Conservation (phyloP, 1,284 basidiomycete species). For the Pholiota adiposa region DNA sequence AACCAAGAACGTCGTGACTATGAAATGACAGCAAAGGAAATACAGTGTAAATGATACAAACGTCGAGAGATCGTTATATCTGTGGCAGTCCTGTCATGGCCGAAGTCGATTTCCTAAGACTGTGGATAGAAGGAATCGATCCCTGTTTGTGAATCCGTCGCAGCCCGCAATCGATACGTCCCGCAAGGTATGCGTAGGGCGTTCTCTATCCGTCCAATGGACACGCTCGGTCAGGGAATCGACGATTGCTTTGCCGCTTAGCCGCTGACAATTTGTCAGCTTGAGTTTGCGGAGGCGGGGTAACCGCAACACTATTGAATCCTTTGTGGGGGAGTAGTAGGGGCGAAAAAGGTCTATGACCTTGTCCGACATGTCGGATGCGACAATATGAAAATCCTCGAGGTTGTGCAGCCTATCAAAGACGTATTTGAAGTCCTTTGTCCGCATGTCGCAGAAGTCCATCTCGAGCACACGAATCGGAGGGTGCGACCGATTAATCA, state of each 20-base stretch:
- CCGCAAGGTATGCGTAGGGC: constrained; percentile 37
- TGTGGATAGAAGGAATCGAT: constrained; percentile 43
- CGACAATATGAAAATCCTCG: constrained; percentile 70
- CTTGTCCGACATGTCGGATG: constrained; percentile 77
- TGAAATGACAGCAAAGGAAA: not conserved
- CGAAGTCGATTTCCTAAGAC: constrained; percentile 41
- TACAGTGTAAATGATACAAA: constrained; percentile 5
- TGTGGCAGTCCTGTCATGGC: constrained; percentile 4
- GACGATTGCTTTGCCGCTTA: constrained; percentile 62
- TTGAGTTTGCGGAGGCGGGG: constrained; percentile 56
- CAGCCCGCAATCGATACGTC: constrained; percentile 54
- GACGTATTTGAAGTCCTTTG: constrained; percentile 73
- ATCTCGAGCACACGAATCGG: constrained; percentile 68
- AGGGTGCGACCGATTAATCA: constrained; percentile 60
- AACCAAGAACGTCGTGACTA: not conserved
- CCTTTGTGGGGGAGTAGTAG: constrained; percentile 13
- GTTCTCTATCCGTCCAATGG: constrained; percentile 47
- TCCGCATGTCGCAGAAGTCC: constrained; percentile 80
- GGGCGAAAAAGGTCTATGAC: constrained; percentile 64
- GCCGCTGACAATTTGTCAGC: constrained; percentile 63
- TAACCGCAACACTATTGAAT: constrained; percentile 43
- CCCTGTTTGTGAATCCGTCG: constrained; percentile 43
- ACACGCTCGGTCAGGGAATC: constrained; percentile 53
- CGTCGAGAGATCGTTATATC: not conserved
- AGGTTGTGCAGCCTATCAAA: constrained; percentile 58